Conservation (phyloP, 2,329 filamentous ascomycete species). For the Hysterium pulicare region DNA sequence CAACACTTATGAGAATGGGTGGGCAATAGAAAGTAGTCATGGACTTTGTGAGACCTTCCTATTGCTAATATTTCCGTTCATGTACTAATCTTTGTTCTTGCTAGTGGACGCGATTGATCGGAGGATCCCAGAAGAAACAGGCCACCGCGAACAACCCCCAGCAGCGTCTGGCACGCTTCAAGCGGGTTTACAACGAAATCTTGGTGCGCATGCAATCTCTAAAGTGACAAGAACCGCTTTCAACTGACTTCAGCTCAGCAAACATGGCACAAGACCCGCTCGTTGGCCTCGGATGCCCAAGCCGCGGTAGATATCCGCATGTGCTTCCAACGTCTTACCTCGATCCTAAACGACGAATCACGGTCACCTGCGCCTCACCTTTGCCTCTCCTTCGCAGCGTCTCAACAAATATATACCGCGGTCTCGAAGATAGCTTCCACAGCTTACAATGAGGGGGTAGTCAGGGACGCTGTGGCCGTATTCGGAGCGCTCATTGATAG, state of each 20-base stretch:
- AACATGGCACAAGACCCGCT: constrained; percentile 57
- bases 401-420: constrained; percentile 83
- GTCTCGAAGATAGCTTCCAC: constrained; percentile 85
- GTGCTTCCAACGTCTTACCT: constrained; percentile 55
- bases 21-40: constrained; percentile 5
- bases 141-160: constrained; percentile 53
- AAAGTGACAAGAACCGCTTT: too few species aligned
- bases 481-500: constrained; percentile 93
- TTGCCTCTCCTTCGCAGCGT: constrained; percentile 82
- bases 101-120: constrained; percentile 61
- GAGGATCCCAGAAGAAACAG: constrained; percentile 52
- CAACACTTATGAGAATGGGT: not conserved
- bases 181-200: constrained; percentile 58
- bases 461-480: constrained; percentile 78
- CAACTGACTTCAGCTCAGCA: constrained; percentile 41
- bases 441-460: constrained; percentile 79
- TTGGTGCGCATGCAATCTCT: constrained; percentile 39
- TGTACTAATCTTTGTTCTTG: constrained; percentile 4
- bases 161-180: constrained; percentile 60
- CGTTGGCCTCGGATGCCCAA: constrained; percentile 50
- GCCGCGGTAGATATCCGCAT: constrained; percentile 50
- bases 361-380: constrained; percentile 85
- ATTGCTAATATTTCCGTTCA: not conserved
- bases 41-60: constrained; percentile 10
- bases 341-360: constrained; percentile 82